Evolutionary conservation across 495 filamentous ascomycete species (phyloP), one percentile per base, ranked within the genome.

Genomic region (Talaromyces proteolyticus): DNA sequence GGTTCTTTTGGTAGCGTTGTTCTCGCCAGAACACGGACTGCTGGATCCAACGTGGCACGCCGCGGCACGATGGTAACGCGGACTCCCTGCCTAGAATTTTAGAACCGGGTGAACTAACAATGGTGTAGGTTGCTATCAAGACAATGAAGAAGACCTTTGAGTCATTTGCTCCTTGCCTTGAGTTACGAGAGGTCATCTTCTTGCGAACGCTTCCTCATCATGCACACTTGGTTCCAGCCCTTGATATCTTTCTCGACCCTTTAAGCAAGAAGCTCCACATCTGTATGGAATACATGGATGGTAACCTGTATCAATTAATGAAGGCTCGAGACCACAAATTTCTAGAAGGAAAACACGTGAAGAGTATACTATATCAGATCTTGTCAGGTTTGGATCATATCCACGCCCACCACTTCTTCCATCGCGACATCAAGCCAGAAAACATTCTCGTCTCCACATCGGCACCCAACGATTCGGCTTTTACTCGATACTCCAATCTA

Each of bases 91-190:
- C 23, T 40, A 29, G 11, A 24, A 22, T 10, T 26, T 56, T 61
- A 49, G 50, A 57, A 16, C 36, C 38, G 46, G 45, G 49, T 49
- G 51, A 18, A 57, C 64, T 73, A 42, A 71, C 51, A 24, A 17
- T 49, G n/a, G 29, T 42, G 22, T 52, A 98, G 93, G 90, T 98
- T 57, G 93, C 93, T 2, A 96, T 99, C 64, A 99, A 99, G 74
- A 96, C 93, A 16, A 97, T 99, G 94, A 99, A 99, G 78, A 99
- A 99, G 79, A 89, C 87, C 0, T 99, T 97, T 57, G 91, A 97
- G 34, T 92, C 88, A 3, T 88, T 97, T 60, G 69, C 76, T 19
- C 88, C 88, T 37, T 97, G 94, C 64, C 64, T 95, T 52, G 93
- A 99, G 61, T 75, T 99, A 41, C 81, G 93, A 51, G 94, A 99